Conservation (phyloP, 2,329 filamentous ascomycete species). For the Ceratocystis destructans region DNA sequence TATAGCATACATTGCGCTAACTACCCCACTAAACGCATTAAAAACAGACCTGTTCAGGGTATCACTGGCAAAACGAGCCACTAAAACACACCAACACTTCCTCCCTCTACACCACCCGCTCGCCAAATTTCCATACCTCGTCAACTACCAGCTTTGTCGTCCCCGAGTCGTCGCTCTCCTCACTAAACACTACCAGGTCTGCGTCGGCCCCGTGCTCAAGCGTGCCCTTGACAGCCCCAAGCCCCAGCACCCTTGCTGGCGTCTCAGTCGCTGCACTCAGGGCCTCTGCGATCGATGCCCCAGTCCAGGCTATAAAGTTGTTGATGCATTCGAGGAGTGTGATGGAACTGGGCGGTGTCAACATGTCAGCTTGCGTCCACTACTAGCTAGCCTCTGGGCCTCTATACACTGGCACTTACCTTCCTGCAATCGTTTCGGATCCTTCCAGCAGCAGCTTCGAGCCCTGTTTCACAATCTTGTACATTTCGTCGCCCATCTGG, state of each 20-base stretch:
- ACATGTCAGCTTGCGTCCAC: not conserved
- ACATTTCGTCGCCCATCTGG: conserved; percentile 55
- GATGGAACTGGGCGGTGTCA: conserved; percentile 38
- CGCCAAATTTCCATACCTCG: conserved; percentile 69
- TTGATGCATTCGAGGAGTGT: conserved; percentile 69
- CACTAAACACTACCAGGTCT: conserved; percentile 54
- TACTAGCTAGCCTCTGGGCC: not conserved
- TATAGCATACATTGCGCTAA: no score
- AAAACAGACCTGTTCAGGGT: no score
- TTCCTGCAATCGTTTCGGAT: conserved; percentile 65
- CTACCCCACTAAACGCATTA: no score
- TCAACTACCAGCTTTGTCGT: conserved; percentile 47
- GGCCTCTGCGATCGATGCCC: conserved; percentile 51
- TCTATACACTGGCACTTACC: conserved; percentile 31
- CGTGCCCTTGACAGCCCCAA: conserved; percentile 52
- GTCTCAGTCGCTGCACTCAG: conserved; percentile 61
- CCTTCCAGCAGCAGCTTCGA: conserved; percentile 61
- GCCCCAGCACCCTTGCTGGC: conserved; percentile 61
- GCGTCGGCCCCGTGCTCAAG: conserved; percentile 51
- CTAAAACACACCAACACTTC: not conserved
- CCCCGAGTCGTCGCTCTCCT: conserved; percentile 33
- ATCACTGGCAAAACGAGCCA: not conserved
- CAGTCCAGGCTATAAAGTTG: conserved; percentile 67
- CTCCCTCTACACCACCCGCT: conserved; percentile 28
- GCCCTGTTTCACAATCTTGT: conserved; percentile 55